phyloP scores from a whole-genome alignment of 2,329 filamentous ascomycete species.

The Fusarium longipes region DNA sequence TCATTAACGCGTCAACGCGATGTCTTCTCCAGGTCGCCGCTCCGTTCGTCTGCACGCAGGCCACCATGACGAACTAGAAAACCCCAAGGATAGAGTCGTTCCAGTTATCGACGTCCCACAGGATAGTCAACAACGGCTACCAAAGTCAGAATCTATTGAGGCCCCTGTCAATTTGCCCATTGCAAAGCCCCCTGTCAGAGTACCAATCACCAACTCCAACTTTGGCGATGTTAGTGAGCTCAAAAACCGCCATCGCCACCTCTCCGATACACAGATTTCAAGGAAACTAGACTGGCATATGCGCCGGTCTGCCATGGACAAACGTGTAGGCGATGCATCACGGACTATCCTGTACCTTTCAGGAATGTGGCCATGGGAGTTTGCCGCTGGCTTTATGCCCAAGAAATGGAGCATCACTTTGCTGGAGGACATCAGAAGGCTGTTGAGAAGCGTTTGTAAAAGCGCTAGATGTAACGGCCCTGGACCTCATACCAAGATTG shows the following conservation, averaged over 20 bases:
- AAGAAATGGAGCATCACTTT: not conserved
- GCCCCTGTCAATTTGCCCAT: not conserved
- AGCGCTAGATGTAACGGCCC: not conserved
- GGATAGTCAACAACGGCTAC: not conserved
- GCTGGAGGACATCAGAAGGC: not conserved
- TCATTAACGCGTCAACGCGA: not conserved
- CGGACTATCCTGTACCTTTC: not conserved
- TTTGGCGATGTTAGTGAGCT: not conserved
- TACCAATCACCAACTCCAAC: not conserved
- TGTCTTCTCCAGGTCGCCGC: not conserved
- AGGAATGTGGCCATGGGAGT: constrained; percentile 12
- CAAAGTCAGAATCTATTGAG: not conserved
- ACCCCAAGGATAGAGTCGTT: not conserved
- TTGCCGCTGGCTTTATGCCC: not conserved
- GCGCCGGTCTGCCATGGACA: not conserved
- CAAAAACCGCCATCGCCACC: fast-evolving
- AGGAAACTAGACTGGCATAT: not conserved
- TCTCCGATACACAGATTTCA: not conserved
- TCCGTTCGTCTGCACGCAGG: not conserved
- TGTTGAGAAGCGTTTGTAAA: not conserved
- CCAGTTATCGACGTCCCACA: not conserved
- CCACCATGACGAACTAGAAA: not conserved
- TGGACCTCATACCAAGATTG: not conserved
- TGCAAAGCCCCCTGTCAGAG: not conserved
- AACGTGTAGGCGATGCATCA: constrained; percentile 2